phyloP scores from a whole-genome alignment of 2,329 filamentous ascomycete genomes.

The Grosmannia serpens region DNA sequence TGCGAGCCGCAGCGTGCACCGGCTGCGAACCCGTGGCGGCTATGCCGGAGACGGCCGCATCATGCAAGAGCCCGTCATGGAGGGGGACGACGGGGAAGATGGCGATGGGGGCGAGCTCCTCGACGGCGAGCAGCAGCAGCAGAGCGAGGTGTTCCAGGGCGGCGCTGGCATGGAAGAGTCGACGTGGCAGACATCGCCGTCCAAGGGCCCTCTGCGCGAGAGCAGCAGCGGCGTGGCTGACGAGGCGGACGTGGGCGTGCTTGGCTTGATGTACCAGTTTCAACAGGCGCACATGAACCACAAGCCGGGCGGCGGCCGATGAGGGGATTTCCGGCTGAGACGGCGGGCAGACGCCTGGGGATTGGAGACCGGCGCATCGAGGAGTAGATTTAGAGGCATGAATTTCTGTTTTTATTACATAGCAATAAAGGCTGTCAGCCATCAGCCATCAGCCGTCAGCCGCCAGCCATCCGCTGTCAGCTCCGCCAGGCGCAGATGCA shows the following conservation, averaged over 20 bases:
- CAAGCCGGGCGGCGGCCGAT: conserved; percentile 16
- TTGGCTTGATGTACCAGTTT: conserved; percentile 47
- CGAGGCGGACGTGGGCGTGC: conserved; percentile 40
- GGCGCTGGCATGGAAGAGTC: conserved; percentile 42
- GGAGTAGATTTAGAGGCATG: background rate
- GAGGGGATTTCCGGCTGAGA: background rate
- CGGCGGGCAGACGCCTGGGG: background rate
- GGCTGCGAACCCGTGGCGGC: conserved; percentile 29
- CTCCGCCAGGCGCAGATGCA: too few species aligned
- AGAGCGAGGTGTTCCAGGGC: conserved; percentile 43
- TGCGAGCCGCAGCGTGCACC: conserved; percentile 33
- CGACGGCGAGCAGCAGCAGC: conserved; percentile 41
- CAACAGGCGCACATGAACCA: conserved; percentile 44
- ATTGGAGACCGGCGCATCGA: background rate
- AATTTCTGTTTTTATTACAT: too few species aligned
- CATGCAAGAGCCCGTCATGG: conserved; percentile 40
- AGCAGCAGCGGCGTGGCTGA: conserved; percentile 38
- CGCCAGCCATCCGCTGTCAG: too few species aligned
- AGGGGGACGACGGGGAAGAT: conserved; percentile 20
- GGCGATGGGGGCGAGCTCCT: conserved; percentile 19
- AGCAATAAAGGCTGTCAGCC: too few species aligned
- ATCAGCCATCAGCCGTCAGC: too few species aligned
- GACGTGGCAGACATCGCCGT: conserved; percentile 46
- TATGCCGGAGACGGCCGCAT: conserved; percentile 38
- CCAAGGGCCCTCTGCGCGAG: conserved; percentile 37